phyloP scores from a whole-genome alignment of 306 rosid species.

The Acacia confusa region DNA sequence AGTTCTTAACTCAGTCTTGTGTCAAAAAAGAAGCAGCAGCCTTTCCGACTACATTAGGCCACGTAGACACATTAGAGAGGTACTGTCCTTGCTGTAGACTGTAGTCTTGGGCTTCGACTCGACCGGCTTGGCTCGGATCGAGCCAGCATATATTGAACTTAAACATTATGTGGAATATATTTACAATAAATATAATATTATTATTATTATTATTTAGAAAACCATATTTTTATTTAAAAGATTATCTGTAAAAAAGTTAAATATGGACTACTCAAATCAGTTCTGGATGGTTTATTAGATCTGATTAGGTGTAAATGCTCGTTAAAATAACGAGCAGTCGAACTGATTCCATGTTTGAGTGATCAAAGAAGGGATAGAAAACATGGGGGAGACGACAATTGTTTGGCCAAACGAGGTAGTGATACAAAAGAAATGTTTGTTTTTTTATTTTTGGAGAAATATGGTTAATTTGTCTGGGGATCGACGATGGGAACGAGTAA shows the following conservation, averaged over 20 bases:
- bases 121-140: neutral
- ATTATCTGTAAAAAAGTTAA: too few relatives aligned
- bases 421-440: neutral
- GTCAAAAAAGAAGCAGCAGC: neutral
- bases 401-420: constrained; percentile 21
- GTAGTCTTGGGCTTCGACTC: neutral
- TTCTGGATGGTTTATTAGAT: too few relatives aligned
- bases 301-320: too few relatives aligned
- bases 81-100: too few relatives aligned
- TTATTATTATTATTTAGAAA: too few relatives aligned
- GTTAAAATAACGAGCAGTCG: too few relatives aligned
- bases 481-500: neutral
- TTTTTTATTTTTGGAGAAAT: neutral
- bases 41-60: neutral
- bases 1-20: neutral
- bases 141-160: neutral
- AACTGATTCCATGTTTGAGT: neutral
- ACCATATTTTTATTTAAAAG: too few relatives aligned
- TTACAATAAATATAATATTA: too few relatives aligned
- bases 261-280: too few relatives aligned
- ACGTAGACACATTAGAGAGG: neutral
- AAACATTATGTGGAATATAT: too few relatives aligned
- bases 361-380: neutral
- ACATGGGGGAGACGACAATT: neutral
- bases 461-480: neutral